Evolutionary conservation across 2,329 filamentous ascomycete genomes (phyloP), one percentile per base, ranked within the genome.

Genomic region (Dothidotthia symphoricarpi): DNA sequence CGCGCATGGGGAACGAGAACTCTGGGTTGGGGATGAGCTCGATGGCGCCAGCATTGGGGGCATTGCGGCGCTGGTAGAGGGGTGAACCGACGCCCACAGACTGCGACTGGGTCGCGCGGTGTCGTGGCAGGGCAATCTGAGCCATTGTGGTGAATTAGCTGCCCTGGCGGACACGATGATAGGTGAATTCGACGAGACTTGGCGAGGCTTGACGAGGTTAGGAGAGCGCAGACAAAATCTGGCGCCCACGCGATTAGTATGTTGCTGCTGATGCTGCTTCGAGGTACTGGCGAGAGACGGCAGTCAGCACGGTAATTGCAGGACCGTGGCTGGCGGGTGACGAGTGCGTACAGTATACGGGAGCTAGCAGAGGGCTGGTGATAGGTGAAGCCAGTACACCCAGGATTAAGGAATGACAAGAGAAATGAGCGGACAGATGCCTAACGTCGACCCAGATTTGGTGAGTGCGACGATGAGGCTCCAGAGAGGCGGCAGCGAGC

Each of bases 1-100:
- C 60, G 45, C 63, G 63, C 53, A 66, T 64, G 26, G 73, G 73
- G 39, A 75, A 75, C 13, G 68, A 68, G 56, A 75, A 75, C 45
- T 72, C 67, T 34, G 71, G 70, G 43, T 74, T 75, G 15, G 69
- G 67, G 16, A 71, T 52, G 47, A 75, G 67, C 45, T 75, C 71
- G 29, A 69, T 54, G 37, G 60, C 55, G 17, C 56, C 62, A 32
- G 51, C 51, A 45, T 58, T 59, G 34, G 64, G 57, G 30, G 56
- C 44, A 34, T 53, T 51, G 31, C 62, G 58, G 16, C 63, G 62
- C 47, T 65, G 57, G 50, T 65, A 66, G 39, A 67, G 63, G 48
- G 61, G 61, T 55, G 63, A 60, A 50, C 59, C 61, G 16, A 63
- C 44, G 34, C 36, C 47, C 27, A 50, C 47, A 43, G 63, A 59